Conservation (phyloP, 179 eudicot genomes). For the Spinacia oleracea region DNA sequence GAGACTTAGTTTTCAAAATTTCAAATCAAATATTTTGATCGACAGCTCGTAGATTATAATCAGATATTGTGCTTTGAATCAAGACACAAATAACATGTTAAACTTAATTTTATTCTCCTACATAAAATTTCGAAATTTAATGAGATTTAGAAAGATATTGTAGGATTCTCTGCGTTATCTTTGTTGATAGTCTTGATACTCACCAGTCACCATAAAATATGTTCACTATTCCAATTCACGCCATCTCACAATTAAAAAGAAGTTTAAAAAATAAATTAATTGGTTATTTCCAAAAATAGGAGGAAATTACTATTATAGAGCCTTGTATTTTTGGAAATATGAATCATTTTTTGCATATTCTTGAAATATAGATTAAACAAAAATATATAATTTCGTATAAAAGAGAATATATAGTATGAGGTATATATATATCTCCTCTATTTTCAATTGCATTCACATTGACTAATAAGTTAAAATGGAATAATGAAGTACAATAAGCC, state of each 20-base stretch:
- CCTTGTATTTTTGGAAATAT: conserved; percentile 3
- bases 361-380: not conserved
- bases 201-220: not conserved
- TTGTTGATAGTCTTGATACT: too few species aligned
- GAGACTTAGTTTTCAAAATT: too few species aligned
- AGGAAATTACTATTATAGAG: not conserved
- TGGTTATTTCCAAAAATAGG: not conserved
- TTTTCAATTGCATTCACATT: not conserved
- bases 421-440: not conserved
- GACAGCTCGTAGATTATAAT: not conserved
- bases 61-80: not conserved
- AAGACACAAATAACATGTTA: not conserved
- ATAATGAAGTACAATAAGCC: not conserved
- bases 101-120: not conserved
- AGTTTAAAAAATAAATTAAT: not conserved
- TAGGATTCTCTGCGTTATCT: not conserved
- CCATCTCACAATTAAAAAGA: not conserved
- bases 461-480: not conserved
- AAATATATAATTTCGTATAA: not conserved
- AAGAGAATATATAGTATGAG: conserved; percentile 9
- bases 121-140: not conserved
- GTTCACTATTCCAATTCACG: not conserved
- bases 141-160: not conserved
- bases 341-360: conserved; percentile 18
- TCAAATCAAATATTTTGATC: not conserved